Evolutionary conservation across 768 basidiomycete species (phyloP).

Genomic region (Leucocoprinus birnbaumii): DNA sequence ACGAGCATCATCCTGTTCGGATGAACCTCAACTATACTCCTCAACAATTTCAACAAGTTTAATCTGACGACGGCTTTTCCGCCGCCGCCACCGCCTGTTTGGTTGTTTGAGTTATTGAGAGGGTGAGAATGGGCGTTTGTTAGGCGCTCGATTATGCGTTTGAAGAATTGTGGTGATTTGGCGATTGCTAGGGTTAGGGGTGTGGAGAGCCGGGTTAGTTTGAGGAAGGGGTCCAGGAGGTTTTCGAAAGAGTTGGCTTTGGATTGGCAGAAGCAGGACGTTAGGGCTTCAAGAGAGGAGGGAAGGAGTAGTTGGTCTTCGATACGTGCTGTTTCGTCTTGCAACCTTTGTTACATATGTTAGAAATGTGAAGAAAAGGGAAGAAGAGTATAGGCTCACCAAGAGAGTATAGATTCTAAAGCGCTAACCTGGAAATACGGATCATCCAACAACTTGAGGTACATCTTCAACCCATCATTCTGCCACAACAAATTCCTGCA

Average conservation of each 20-base stretch:
- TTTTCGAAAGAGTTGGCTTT: conserved; percentile 93
- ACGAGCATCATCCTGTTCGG: conserved; percentile 83
- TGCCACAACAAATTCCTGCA: conserved; percentile 91
- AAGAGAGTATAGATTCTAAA: conserved; percentile 85
- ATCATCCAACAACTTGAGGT: conserved; percentile 74
- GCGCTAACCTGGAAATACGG: conserved; percentile 93
- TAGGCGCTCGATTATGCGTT: conserved; percentile 82
- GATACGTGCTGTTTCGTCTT: conserved; percentile 92
- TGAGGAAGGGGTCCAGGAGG: conserved; percentile 88
- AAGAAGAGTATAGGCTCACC: conserved; percentile 45
- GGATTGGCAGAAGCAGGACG: conserved; percentile 78
- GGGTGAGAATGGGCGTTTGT: not conserved
- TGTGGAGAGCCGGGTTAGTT: conserved; percentile 82
- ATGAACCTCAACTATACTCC: conserved; percentile 85
- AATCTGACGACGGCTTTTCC: conserved; percentile 87
- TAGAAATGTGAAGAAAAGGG: not conserved
- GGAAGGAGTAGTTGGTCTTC: conserved; percentile 82
- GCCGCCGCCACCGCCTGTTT: conserved; percentile 31
- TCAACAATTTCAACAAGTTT: conserved; percentile 82
- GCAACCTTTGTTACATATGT: conserved; percentile 60
- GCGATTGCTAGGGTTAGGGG: conserved; percentile 74
- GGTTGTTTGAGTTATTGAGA: not conserved
- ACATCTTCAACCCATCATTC: conserved; percentile 84
- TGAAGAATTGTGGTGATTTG: conserved; percentile 78
- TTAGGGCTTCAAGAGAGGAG: conserved; percentile 60